Conservation (phyloP, 169 alveolate genomes). For the Pseudocohnilembus persalinus region DNA sequence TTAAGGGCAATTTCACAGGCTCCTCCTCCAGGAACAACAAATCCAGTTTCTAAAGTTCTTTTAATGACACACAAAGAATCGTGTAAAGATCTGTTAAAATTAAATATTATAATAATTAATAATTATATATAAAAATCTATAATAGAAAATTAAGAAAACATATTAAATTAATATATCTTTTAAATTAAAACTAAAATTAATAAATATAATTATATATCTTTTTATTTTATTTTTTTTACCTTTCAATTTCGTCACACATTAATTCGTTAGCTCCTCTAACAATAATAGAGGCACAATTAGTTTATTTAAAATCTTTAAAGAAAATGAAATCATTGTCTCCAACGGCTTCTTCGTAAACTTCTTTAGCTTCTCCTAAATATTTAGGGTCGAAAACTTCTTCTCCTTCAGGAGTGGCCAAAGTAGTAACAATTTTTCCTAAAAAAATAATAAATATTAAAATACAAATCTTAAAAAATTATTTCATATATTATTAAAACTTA, state of each 20-base stretch:
- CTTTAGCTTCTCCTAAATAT: slow-evolving; percentile 91
- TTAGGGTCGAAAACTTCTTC: slow-evolving; percentile 94
- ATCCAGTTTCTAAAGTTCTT: slow-evolving; percentile 88
- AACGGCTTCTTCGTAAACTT: slow-evolving; percentile 92
- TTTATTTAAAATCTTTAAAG: slow-evolving; percentile 92
- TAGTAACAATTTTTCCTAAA: slow-evolving; percentile 56
- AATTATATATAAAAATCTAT: neutral
- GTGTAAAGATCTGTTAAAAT: slow-evolving; percentile 85
- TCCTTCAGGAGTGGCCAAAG: slow-evolving; percentile 94
- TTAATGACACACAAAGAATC: slow-evolving; percentile 97
- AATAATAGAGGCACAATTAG: slow-evolving; percentile 86
- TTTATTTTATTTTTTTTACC: too few species aligned
- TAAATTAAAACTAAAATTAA: too few species aligned
- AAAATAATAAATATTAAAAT: too few species aligned
- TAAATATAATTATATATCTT: neutral
- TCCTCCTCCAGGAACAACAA: slow-evolving; percentile 98
- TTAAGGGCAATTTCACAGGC: slow-evolving; percentile 98
- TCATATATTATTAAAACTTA: too few species aligned
- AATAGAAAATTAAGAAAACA: neutral
- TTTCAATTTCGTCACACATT: slow-evolving; percentile 96
- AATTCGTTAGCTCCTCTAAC: slow-evolving; percentile 98
- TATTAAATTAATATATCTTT: neutral
- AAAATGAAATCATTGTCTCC: slow-evolving; percentile 98
- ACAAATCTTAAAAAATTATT: too few species aligned
- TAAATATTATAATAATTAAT: neutral